Conservation (phyloP, 352 stramenopile genomes). For the Globisporangium splendens region DNA sequence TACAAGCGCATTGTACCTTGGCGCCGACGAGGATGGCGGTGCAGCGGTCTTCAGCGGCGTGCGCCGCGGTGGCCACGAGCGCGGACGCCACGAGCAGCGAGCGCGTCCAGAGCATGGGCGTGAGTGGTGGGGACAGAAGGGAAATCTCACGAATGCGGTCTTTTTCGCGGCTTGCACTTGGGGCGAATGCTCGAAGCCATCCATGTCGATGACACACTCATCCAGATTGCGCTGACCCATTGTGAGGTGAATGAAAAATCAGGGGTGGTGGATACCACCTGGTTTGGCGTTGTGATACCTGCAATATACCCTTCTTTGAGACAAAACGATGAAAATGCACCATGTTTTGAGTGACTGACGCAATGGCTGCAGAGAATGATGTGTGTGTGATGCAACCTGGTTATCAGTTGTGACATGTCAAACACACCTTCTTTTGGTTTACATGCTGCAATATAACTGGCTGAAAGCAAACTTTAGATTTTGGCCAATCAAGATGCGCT, state of each 20-base stretch:
- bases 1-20: constrained; percentile 37
- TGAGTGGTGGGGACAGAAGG: background rate
- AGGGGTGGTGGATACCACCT: background rate
- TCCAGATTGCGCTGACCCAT: background rate
- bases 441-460: too few species aligned
- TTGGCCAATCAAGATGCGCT: too few species aligned
- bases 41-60: constrained; percentile 55
- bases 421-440: too few species aligned
- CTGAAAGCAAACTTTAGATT: too few species aligned
- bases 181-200: too few species aligned
- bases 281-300: background rate
- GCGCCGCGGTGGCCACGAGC: constrained; percentile 15
- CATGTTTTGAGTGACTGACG: background rate
- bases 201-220: too few species aligned
- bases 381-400: too few species aligned
- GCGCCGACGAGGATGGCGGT: constrained; percentile 77
- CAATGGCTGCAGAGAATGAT: too few species aligned
- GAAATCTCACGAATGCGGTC: constrained; percentile 2
- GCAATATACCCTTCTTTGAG: background rate
- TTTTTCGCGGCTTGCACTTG: too few species aligned
- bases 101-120: constrained; percentile 9
- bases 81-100: constrained; percentile 14
- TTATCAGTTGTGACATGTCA: too few species aligned
- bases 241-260: background rate
- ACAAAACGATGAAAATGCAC: too few species aligned